Base-by-base conservation (phyloP, 352 stramenopile species). In the Plasmopara viticola region DNA sequence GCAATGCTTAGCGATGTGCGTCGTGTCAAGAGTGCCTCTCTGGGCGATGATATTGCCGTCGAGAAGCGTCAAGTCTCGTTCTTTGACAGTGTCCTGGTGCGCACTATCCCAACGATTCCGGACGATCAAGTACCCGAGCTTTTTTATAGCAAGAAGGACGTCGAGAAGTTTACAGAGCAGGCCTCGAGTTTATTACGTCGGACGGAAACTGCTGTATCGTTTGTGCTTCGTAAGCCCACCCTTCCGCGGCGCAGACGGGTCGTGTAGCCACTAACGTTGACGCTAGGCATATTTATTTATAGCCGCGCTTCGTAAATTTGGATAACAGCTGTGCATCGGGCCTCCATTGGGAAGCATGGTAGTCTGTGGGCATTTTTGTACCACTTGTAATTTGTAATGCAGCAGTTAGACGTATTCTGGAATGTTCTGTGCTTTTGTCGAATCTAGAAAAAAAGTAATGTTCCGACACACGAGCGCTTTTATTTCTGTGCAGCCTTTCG, bases 131-230 rank as follows among this genome's bases (percentile, higher is more conserved):
- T 80, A 25, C 43, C 58, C 7, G 65, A 85, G 51, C 70, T 87
- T 8, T 87, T 85, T 44, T 87, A 87, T 64, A 81, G 58, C 46
- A 72, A 70, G 29, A 66, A 81, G 37, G 76, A 87, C 13, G 74
- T 87, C 47, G 67, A 74, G 41, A 70, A 64, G 46, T 87, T 87
- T 59, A 78, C 73, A 40, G 64, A 68, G 37, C 71, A 77, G 37
- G 74, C 76, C 1, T 61, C 65, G 2, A 87, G 73, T 60, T 44
- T 87, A 12, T 40, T 63, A 17, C 63, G 62, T 31, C 76, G 76
- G 59, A 87, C 76, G 9, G 76, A 74, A 30, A 73, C 84, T 34
- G 76, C 66, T 18, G 47, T 87, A 52, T 79, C 53, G 41, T 56
- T 56, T 2, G 71, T 69, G 13, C 54, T 79, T 40, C 60, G 63